These are phyloP conservation scores for Pichia sp. DNA, from an alignment of 1,139 yeast species.

Conservation along the genomic window DNA sequence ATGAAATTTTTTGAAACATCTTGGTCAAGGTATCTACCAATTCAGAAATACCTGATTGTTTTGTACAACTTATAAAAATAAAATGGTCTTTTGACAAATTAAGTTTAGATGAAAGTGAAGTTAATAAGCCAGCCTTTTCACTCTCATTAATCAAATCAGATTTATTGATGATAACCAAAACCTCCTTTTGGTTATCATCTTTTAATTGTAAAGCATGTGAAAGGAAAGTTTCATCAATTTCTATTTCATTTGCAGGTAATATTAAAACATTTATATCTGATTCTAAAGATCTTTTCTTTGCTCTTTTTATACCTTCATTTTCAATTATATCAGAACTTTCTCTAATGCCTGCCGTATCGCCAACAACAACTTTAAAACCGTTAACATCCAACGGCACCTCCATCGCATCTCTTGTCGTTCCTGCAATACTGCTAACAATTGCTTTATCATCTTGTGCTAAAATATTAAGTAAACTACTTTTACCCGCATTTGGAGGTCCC, in stretches of 20 bases:
- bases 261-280: slow-evolving; percentile 58
- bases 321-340: slow-evolving; percentile 57
- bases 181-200: slow-evolving; percentile 16
- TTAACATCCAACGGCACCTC: slow-evolving; percentile 76
- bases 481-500: slow-evolving; percentile 97
- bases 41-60: slow-evolving; percentile 42
- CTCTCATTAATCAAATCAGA: slow-evolving; percentile 44
- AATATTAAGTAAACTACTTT: slow-evolving; percentile 73
- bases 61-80: slow-evolving; percentile 58
- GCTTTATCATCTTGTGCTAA: slow-evolving; percentile 80
- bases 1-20: slow-evolving; percentile 45
- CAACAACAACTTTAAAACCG: slow-evolving; percentile 78
- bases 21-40: slow-evolving; percentile 37
- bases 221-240: slow-evolving; percentile 32
- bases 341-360: slow-evolving; percentile 94
- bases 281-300: slow-evolving; percentile 49
- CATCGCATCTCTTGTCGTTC: slow-evolving; percentile 88
- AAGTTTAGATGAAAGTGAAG: slow-evolving; percentile 21
- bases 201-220: slow-evolving; percentile 32
- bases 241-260: slow-evolving; percentile 35
- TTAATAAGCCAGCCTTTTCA: slow-evolving; percentile 22
- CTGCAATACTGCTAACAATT: slow-evolving; percentile 86
- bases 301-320: slow-evolving; percentile 74
- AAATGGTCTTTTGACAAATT: slow-evolving; percentile 18
- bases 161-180: slow-evolving; percentile 52